Evolutionary conservation across 2,329 filamentous ascomycete genomes (phyloP), one percentile per base, ranked within the genome.

Genomic region (Beauveria sp.): DNA sequence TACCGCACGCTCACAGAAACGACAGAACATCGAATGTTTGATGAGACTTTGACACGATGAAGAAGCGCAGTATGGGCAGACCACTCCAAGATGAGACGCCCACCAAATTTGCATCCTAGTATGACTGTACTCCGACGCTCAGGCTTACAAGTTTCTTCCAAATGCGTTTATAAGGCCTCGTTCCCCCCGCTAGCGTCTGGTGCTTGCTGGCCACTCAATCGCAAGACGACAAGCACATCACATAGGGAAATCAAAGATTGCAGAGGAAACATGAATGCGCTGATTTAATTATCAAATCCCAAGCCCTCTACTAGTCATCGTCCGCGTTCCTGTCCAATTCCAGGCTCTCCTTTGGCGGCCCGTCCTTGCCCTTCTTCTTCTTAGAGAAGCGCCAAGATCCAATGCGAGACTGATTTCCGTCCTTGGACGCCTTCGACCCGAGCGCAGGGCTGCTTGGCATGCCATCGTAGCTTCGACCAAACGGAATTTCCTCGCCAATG

Each of bases 341-440:
- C 64, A 81, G 66, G 65, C 80, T 82, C 66, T 84, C 81, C 66
- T 68, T 75, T n/a, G 62, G 52, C 9, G 65, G 59, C n/a, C 66
- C 62, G 50, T 83, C 80, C 66, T 79, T 82, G 64, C 77, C 80
- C 71, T 82, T 84, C 75, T 84, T 85, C 73, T 83, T 84, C 69
- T 83, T 83, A 48, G 81, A 79, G 69, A 84, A 84, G 65, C 81
- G 77, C 78, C 81, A 83, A 47, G 75, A 75, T 12, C 75, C 77
- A 62, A 81, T 79, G 67, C 82, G 78, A 57, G 79, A 73, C 55
- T 80, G 79, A 65, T 77, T 79, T 5, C 70, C 71, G 48, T 78
- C 75, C 63, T 72, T 77, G 28, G 77, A 79, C 66, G 75, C 78
- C 30, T 76, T 74, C 26, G 81, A 77, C 2, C 82, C 82, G n/a